phyloP scores from a whole-genome alignment of 106 monocot species.

The Allium fistulosum region DNA sequence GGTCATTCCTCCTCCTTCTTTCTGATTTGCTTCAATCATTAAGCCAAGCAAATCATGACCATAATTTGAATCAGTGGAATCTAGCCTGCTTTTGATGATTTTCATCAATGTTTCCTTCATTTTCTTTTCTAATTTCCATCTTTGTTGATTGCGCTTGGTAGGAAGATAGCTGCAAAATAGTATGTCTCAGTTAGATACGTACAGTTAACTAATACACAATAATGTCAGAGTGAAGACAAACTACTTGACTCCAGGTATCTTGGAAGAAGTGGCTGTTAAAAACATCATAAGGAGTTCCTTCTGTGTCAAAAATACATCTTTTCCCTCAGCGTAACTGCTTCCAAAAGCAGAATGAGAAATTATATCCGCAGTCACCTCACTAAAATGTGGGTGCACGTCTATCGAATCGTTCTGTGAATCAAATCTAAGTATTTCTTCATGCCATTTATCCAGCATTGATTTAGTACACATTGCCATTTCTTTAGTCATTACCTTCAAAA shows the following conservation, averaged over 20 bases:
- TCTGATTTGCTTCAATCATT: conserved; percentile 38
- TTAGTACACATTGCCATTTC: conserved; percentile 16
- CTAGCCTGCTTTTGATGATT: conserved; percentile 23
- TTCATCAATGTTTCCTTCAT: conserved; percentile 6
- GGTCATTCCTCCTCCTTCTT: conserved; percentile 15
- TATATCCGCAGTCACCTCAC: conserved; percentile 46
- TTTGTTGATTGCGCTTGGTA: conserved; percentile 18
- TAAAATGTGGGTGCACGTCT: conserved; percentile 27
- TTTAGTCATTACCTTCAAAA: conserved; percentile 23
- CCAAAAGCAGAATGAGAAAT: conserved; percentile 59
- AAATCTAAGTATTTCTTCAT: background rate
- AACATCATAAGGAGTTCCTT: conserved; percentile 21
- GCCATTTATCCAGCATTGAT: conserved; percentile 27
- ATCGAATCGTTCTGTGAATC: background rate
- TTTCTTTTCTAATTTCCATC: conserved; percentile 24
- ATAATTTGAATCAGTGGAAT: conserved; percentile 18
- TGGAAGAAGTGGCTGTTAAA: background rate
- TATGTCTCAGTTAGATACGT: background rate
- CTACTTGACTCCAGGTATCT: conserved; percentile 30
- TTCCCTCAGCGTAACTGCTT: conserved; percentile 30
- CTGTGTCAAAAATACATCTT: conserved; percentile 49
- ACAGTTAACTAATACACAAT: too few relatives aligned
- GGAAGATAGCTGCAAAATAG: conserved; percentile 35
- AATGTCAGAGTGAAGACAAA: background rate
- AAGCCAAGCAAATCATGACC: conserved; percentile 57